phyloP scores from a whole-genome alignment of 208 protist genomes.

The Perkinsela sp. region DNA sequence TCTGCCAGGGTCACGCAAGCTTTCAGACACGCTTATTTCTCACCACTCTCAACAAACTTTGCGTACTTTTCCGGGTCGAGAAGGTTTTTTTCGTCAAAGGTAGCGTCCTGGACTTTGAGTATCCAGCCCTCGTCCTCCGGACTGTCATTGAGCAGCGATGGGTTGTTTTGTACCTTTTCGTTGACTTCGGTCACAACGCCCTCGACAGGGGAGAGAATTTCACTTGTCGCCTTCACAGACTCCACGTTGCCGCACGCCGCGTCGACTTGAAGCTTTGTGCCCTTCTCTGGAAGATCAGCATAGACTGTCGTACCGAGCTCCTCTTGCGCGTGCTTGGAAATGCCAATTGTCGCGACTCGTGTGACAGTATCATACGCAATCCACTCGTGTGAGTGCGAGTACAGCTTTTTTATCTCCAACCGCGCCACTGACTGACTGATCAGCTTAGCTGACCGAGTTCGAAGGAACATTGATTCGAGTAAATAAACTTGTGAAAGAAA shows the following conservation, averaged over 20 bases:
- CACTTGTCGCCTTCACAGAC: constrained; percentile 67
- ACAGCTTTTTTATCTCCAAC: constrained; percentile 8
- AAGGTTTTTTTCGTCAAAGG: constrained; percentile 1
- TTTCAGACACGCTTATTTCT: too few relatives aligned
- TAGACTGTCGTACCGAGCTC: constrained; percentile 65
- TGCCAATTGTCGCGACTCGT: constrained; percentile 33
- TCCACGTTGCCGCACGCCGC: constrained; percentile 55
- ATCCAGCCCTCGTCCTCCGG: constrained; percentile 56
- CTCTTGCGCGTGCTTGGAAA: constrained; percentile 52
- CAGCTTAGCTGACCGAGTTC: too few relatives aligned
- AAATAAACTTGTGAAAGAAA: too few relatives aligned
- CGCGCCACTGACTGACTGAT: too few relatives aligned
- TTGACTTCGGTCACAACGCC: constrained; percentile 51
- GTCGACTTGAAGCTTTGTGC: constrained; percentile 24
- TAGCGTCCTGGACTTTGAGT: constrained; percentile 19
- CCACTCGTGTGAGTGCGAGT: constrained; percentile 68
- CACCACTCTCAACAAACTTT: background rate
- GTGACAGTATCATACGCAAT: constrained; percentile 16
- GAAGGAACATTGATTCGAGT: too few relatives aligned
- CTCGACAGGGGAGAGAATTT: constrained; percentile 48
- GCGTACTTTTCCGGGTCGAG: constrained; percentile 6
- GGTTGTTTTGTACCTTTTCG: constrained; percentile 41
- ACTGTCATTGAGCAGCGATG: constrained; percentile 45
- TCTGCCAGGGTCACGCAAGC: too few relatives aligned
- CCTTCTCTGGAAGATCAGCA: constrained; percentile 54